phyloP scores from a whole-genome alignment of 305 asterid genomes.

The Caryopteris hybrid region DNA sequence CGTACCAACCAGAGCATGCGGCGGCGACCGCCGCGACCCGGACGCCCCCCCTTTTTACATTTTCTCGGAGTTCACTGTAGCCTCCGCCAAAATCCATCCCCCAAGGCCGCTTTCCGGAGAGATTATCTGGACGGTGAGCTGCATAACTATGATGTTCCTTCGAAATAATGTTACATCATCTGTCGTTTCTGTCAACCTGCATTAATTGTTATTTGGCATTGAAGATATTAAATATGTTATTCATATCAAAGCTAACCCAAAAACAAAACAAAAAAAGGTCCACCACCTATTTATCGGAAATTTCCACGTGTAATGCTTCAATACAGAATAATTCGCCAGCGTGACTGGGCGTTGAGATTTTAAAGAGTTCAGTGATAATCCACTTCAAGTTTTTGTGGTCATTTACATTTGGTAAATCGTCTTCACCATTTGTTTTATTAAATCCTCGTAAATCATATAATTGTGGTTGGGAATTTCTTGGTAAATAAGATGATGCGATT shows the following conservation, averaged over 20 bases:
- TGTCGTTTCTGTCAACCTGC: background rate
- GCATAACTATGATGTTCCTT: background rate
- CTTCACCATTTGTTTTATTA: background rate
- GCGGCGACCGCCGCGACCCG: background rate
- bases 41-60: background rate
- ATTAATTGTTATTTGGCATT: background rate
- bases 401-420: background rate
- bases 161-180: background rate
- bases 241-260: background rate
- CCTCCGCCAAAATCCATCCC: conserved; percentile 13
- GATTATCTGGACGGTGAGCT: conserved; percentile 11
- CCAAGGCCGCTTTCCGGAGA: conserved; percentile 7
- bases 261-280: background rate
- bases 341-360: background rate
- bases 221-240: background rate
- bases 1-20: background rate
- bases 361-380: background rate
- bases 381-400: background rate
- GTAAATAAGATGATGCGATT: background rate
- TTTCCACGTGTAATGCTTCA: background rate
- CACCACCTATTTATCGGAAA: background rate
- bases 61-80: background rate
- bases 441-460: background rate
- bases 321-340: background rate
- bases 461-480: background rate